These are phyloP conservation scores for Boletus subparvulus DNA, from an alignment of 768 basidiomycete species.

Conservation along the genomic window DNA sequence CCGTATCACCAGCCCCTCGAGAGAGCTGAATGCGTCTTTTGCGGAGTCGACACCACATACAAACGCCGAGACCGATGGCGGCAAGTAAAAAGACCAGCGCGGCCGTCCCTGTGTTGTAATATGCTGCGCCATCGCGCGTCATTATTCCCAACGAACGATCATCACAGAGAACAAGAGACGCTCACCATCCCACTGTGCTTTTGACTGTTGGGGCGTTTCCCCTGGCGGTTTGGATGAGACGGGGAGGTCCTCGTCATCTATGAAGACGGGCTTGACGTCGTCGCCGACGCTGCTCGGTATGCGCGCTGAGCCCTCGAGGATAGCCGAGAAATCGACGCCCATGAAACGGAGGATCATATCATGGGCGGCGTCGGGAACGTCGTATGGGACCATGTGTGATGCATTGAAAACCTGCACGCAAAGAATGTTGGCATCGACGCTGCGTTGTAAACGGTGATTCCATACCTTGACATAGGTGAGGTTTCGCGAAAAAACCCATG, in stretches of 20 bases:
- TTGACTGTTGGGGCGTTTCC: constrained; percentile 73
- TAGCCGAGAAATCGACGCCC: constrained; percentile 81
- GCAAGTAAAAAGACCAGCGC: constrained; percentile 81
- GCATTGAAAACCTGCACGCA: constrained; percentile 74
- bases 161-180: neutral
- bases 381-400: constrained; percentile 94
- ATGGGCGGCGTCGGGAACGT: constrained; percentile 83
- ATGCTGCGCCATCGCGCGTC: constrained; percentile 50
- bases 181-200: constrained; percentile 90
- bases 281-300: constrained; percentile 82
- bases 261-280: constrained; percentile 62
- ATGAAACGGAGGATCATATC: constrained; percentile 99
- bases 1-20: constrained; percentile 23
- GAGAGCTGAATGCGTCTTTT: constrained; percentile 28
- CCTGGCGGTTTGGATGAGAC: constrained; percentile 37
- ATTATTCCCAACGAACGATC: neutral
- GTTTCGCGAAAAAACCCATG: constrained; percentile 88
- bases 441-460: neutral
- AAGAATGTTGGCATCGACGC: neutral
- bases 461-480: constrained; percentile 88
- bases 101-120: constrained; percentile 90
- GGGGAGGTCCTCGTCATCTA: constrained; percentile 43
- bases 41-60: constrained; percentile 71
- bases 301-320: constrained; percentile 76
- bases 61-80: constrained; percentile 61